These are phyloP conservation scores for Raffaelea ambrosiae DNA, from an alignment of 2,329 filamentous ascomycete genomes.

Conservation along the genomic window DNA sequence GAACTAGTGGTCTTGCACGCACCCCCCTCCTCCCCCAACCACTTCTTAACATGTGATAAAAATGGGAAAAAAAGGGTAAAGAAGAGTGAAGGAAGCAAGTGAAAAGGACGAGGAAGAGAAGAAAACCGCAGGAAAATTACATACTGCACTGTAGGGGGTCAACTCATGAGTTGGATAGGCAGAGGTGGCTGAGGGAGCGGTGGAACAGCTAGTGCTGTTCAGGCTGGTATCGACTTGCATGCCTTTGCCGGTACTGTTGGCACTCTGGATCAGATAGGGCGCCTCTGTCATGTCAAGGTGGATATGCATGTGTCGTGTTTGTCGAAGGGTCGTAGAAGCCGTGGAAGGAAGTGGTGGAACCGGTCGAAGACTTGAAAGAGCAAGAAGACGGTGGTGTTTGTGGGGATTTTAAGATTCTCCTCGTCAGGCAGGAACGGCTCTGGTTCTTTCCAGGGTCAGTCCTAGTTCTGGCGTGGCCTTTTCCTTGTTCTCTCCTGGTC, in stretches of 20 bases:
- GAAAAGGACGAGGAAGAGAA: not conserved
- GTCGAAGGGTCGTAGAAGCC: not conserved
- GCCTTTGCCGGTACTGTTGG: conserved; percentile 12
- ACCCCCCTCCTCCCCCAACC: too few relatives aligned
- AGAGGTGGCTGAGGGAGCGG: conserved; percentile 5
- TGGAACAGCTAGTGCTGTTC: conserved; percentile 8
- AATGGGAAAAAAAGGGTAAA: too few relatives aligned
- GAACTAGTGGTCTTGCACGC: too few relatives aligned
- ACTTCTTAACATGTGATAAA: too few relatives aligned
- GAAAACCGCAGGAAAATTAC: conserved; percentile 1
- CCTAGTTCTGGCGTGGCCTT: too few relatives aligned
- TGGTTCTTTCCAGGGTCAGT: too few relatives aligned
- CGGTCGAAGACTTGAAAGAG: too few relatives aligned
- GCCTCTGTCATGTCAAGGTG: conserved; percentile 19
- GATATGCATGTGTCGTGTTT: conserved; percentile 11
- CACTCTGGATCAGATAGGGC: conserved; percentile 17
- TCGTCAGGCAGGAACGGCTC: too few relatives aligned
- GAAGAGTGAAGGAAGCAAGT: not conserved
- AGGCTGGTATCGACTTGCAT: conserved; percentile 12
- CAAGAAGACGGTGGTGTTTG: too few relatives aligned
- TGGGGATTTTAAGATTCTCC: too few relatives aligned
- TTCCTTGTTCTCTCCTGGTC: too few relatives aligned
- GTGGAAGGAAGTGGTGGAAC: not conserved
- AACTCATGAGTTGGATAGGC: conserved; percentile 12
- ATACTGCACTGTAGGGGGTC: conserved; percentile 12